Evolutionary conservation across 2,329 filamentous ascomycete genomes (phyloP).

Genomic region (Alternaria triticina): DNA sequence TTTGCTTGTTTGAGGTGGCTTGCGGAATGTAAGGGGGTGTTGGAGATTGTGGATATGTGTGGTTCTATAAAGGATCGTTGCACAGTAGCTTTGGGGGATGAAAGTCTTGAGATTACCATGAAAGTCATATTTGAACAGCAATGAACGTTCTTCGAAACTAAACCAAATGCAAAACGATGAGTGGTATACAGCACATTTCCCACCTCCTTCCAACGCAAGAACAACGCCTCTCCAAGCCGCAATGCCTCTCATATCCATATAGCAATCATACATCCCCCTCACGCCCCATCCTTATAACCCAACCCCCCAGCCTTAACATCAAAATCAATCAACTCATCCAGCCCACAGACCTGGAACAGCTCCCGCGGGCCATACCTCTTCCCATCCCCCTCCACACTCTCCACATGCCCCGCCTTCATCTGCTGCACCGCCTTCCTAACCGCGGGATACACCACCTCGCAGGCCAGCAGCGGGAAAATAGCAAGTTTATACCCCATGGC

Average conservation of each 20-base stretch:
- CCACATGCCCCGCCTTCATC: slow-evolving; percentile 37
- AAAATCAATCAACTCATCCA: slow-evolving; percentile 59
- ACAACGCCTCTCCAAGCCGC: neutral
- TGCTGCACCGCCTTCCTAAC: slow-evolving; percentile 38
- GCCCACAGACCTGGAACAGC: slow-evolving; percentile 60
- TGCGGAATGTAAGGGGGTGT: neutral
- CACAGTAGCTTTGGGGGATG: neutral
- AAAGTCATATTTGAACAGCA: neutral
- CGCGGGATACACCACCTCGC: slow-evolving; percentile 43
- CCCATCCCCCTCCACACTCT: slow-evolving; percentile 48
- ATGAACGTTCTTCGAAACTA: neutral
- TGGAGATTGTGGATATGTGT: neutral
- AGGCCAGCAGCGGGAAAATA: slow-evolving; percentile 57
- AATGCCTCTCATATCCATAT: neutral
- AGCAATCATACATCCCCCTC: neutral
- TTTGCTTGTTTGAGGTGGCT: no score
- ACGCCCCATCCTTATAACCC: slow-evolving; percentile 32
- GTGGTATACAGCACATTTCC: neutral
- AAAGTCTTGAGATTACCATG: neutral
- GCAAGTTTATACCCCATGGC: slow-evolving; percentile 65
- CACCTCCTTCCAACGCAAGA: neutral
- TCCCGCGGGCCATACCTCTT: slow-evolving; percentile 56
- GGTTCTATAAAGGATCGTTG: neutral
- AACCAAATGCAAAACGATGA: neutral
- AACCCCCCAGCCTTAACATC: slow-evolving; percentile 56